Conservation (phyloP, 2,329 filamentous ascomycete species). For the Stagonosporopsis vannaccii region DNA sequence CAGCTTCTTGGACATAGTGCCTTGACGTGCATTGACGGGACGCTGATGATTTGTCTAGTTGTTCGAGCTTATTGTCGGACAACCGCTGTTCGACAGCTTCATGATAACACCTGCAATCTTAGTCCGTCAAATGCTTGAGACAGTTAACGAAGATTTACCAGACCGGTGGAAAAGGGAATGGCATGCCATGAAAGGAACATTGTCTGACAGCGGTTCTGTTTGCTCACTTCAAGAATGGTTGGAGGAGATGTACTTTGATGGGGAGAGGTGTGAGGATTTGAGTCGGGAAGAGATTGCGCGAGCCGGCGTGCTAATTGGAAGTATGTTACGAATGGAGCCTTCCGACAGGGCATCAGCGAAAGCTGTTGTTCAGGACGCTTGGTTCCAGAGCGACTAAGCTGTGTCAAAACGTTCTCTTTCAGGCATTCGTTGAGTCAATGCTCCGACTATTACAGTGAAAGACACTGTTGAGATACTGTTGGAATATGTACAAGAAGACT, state of each 20-base stretch:
- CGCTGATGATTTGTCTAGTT: constrained; percentile 34
- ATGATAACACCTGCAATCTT: constrained; percentile 45
- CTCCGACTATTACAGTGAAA: no score
- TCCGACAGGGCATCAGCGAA: constrained; percentile 24
- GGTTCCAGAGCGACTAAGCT: constrained; percentile 23
- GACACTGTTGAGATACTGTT: no score
- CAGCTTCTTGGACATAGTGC: neutral
- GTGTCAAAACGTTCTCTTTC: no score
- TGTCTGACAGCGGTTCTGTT: constrained; percentile 19
- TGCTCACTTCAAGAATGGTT: constrained; percentile 48
- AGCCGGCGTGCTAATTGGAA: constrained; percentile 27
- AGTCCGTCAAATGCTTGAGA: constrained; percentile 48
- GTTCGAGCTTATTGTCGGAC: constrained; percentile 51
- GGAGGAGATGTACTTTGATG: constrained; percentile 45
- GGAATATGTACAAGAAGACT: no score
- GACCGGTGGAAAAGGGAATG: constrained; percentile 43
- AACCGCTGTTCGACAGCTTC: constrained; percentile 50
- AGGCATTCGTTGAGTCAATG: no score
- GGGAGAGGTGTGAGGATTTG: constrained; percentile 14
- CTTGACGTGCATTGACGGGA: neutral
- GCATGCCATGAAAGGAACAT: constrained; percentile 32
- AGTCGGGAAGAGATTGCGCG: constrained; percentile 27
- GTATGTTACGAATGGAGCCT: constrained; percentile 31
- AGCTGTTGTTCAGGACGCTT: constrained; percentile 28
- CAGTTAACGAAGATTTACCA: constrained; percentile 44